Percentiles rank a stretch among this genome's conserved stretches.
Evolutionary conservation across 2,329 filamentous ascomycete genomes (phyloP).

Genomic region (Cercospora janseana): DNA sequence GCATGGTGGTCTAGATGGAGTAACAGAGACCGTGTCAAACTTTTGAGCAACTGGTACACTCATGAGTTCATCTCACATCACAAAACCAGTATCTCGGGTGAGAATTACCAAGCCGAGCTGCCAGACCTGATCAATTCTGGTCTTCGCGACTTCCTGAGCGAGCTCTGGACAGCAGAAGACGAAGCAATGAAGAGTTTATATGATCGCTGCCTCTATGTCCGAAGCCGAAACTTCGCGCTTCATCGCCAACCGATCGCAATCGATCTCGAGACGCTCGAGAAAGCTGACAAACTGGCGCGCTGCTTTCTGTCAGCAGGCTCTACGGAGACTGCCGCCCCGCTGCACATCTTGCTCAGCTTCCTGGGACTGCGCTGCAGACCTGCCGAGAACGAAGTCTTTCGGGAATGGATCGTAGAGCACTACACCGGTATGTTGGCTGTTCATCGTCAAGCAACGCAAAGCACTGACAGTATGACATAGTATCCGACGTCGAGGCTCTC

Average conservation of each 20-base stretch:
- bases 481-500: background rate
- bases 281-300: background rate
- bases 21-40: too few species aligned
- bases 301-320: background rate
- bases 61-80: background rate
- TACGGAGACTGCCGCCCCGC: background rate
- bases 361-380: background rate
- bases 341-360: background rate
- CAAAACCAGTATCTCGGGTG: background rate
- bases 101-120: background rate
- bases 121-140: background rate
- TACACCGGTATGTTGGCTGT: background rate
- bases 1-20: too few species aligned
- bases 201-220: background rate
- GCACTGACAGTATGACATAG: too few species aligned
- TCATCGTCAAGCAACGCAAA: too few species aligned
- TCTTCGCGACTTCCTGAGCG: background rate
- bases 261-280: background rate
- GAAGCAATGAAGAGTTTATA: background rate
- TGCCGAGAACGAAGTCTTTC: background rate
- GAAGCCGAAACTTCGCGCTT: background rate
- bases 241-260: too few species aligned
- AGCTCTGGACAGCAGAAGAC: background rate
- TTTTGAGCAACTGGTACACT: too few species aligned
- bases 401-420: background rate